Conservation (phyloP, 1,139 yeast species). For the Kodamaea anthophila region DNA sequence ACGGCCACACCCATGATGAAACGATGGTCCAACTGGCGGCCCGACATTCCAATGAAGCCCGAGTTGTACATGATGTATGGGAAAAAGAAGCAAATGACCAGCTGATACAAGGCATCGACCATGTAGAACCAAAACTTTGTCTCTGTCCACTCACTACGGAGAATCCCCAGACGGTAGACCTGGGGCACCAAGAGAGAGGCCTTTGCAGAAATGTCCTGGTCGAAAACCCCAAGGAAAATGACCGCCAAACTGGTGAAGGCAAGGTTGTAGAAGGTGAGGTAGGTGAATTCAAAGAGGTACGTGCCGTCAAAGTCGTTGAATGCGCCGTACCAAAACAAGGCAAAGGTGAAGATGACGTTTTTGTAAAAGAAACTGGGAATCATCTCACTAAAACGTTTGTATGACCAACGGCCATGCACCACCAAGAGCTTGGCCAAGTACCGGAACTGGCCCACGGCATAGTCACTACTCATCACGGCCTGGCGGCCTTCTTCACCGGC, state of each 20-base stretch:
- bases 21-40: constrained; percentile 72
- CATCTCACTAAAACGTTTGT: constrained; percentile 87
- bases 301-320: constrained; percentile 85
- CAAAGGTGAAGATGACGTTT: constrained; percentile 80
- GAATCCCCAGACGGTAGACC: constrained; percentile 77
- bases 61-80: constrained; percentile 65
- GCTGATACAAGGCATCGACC: constrained; percentile 85
- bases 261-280: constrained; percentile 84
- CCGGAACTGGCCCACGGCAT: constrained; percentile 93
- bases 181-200: constrained; percentile 88
- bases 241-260: constrained; percentile 95
- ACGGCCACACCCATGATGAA: constrained; percentile 81
- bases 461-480: constrained; percentile 97
- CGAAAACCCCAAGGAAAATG: constrained; percentile 82
- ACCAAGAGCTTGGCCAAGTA: constrained; percentile 69
- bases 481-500: constrained; percentile 98
- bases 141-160: constrained; percentile 76
- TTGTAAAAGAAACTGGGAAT: constrained; percentile 90
- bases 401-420: constrained; percentile 97
- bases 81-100: constrained; percentile 78
- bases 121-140: constrained; percentile 77
- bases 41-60: constrained; percentile 54
- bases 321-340: constrained; percentile 91
- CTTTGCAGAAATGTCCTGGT: constrained; percentile 84
- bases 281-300: constrained; percentile 87